Evolutionary conservation across 352 stramenopile species (phyloP).

Genomic region (Ophiocytium majus): DNA sequence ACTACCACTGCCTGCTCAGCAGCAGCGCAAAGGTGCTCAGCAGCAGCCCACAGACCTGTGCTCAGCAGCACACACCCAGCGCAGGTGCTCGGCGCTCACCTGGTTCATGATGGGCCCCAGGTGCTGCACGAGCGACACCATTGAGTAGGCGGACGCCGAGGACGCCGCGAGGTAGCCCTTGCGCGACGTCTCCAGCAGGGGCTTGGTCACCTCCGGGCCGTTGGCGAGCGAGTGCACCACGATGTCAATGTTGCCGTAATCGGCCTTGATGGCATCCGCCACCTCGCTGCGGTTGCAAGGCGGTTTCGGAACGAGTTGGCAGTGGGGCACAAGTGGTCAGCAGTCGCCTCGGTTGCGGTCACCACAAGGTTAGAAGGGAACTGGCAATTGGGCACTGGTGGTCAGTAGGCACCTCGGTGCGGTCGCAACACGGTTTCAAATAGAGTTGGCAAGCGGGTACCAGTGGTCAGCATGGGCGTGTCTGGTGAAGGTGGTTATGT

Average conservation of each 20-base stretch:
- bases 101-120: conserved; percentile 78
- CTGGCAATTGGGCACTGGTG: too few relatives aligned
- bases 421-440: too few relatives aligned
- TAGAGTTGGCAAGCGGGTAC: too few relatives aligned
- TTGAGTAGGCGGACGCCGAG: conserved; percentile 64
- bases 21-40: background rate
- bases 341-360: too few relatives aligned
- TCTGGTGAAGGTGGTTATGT: too few relatives aligned
- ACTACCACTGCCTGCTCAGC: too few relatives aligned
- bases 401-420: too few relatives aligned
- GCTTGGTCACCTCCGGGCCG: conserved; percentile 77
- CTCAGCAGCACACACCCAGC: background rate
- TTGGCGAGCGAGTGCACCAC: conserved; percentile 81
- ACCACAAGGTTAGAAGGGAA: too few relatives aligned
- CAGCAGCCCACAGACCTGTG: conserved; percentile 1
- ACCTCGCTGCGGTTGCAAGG: conserved; percentile 72
- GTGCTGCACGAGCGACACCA: conserved; percentile 66
- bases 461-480: too few relatives aligned
- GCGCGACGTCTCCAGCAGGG: conserved; percentile 73
- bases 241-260: conserved; percentile 76
- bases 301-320: too few relatives aligned
- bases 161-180: conserved; percentile 71
- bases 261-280: conserved; percentile 45
- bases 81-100: conserved; percentile 40
- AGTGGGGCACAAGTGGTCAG: too few relatives aligned